Conservation (phyloP, 2,329 filamentous ascomycete genomes). For the Aspergillus sp. region DNA sequence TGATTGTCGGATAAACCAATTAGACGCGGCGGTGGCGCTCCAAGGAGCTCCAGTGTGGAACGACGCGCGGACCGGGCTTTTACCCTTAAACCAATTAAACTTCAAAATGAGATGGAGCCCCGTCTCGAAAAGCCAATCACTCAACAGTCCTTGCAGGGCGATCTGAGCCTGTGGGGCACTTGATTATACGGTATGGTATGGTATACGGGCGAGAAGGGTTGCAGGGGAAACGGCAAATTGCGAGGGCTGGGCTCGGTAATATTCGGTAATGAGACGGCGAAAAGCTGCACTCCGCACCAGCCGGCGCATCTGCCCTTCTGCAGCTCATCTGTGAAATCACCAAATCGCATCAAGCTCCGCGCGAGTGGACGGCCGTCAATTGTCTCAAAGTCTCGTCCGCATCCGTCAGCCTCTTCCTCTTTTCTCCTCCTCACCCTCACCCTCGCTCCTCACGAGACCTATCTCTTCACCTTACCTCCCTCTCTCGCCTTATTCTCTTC, state of each 20-base stretch:
- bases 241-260: constrained; percentile 2
- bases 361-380: constrained; percentile 8
- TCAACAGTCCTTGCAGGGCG: constrained; percentile 19
- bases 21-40: neutral
- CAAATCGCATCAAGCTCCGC: constrained; percentile 17
- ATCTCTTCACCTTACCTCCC: constrained; percentile 11
- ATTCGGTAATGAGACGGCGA: constrained; percentile 15
- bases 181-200: constrained; percentile 16
- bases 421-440: constrained; percentile 10
- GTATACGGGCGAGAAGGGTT: constrained; percentile 4
- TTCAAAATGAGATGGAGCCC: neutral
- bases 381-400: constrained; percentile 4
- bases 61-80: constrained; percentile 19
- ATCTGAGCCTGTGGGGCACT: constrained; percentile 17
- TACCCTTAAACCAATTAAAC: constrained; percentile 9
- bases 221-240: constrained; percentile 2
- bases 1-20: constrained; percentile 14
- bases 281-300: constrained; percentile 9
- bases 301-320: constrained; percentile 17
- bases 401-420: constrained; percentile 17
- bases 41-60: constrained; percentile 15
- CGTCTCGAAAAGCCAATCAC: constrained; percentile 20
- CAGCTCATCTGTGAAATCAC: constrained; percentile 8
- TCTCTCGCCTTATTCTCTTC: constrained; percentile 9
- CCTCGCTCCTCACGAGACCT: constrained; percentile 7